phyloP scores from a whole-genome alignment of 495 filamentous ascomycete genomes.

The Penicillium bovifimosum region DNA sequence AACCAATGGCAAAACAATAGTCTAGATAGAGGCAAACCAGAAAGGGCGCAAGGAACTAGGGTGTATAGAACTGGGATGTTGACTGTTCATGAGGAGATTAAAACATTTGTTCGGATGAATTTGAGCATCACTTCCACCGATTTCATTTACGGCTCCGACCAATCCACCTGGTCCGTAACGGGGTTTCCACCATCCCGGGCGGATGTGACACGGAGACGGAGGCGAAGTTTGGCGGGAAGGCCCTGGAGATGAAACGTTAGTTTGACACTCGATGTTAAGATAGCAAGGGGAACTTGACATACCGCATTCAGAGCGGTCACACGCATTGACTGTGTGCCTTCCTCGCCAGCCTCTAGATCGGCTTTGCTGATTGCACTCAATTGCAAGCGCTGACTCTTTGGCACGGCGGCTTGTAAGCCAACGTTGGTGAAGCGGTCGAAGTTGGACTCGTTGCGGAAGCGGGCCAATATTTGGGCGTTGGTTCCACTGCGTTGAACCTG shows the following conservation, averaged over 20 bases:
- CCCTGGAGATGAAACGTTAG: slow-evolving; percentile 34
- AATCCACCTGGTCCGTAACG: slow-evolving; percentile 91
- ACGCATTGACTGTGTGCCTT: slow-evolving; percentile 85
- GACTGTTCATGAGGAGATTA: slow-evolving; percentile 17
- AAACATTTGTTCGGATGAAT: slow-evolving; percentile 16
- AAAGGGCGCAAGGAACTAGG: background rate
- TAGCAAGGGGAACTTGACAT: slow-evolving; percentile 40
- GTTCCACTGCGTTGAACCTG: slow-evolving; percentile 74
- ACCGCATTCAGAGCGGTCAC: slow-evolving; percentile 79
- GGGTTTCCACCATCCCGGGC: slow-evolving; percentile 59
- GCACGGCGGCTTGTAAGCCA: slow-evolving; percentile 87
- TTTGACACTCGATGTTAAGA: background rate
- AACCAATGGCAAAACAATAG: slow-evolving; percentile 4
- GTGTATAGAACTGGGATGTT: slow-evolving; percentile 15
- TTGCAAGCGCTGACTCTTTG: slow-evolving; percentile 89
- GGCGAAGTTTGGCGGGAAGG: slow-evolving; percentile 64
- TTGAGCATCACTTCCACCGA: slow-evolving; percentile 3
- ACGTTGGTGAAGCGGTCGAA: slow-evolving; percentile 62
- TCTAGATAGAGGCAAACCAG: slow-evolving; percentile 7
- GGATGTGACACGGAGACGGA: slow-evolving; percentile 82
- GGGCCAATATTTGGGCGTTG: slow-evolving; percentile 65
- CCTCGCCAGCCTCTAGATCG: slow-evolving; percentile 68
- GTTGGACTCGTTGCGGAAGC: slow-evolving; percentile 72
- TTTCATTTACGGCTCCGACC: slow-evolving; percentile 64
- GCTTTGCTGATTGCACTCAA: slow-evolving; percentile 77